Percentiles rank a stretch among this genome's conserved stretches.
Evolutionary conservation across 345 rosid genomes (phyloP).

Genomic region (Acer campestre): DNA sequence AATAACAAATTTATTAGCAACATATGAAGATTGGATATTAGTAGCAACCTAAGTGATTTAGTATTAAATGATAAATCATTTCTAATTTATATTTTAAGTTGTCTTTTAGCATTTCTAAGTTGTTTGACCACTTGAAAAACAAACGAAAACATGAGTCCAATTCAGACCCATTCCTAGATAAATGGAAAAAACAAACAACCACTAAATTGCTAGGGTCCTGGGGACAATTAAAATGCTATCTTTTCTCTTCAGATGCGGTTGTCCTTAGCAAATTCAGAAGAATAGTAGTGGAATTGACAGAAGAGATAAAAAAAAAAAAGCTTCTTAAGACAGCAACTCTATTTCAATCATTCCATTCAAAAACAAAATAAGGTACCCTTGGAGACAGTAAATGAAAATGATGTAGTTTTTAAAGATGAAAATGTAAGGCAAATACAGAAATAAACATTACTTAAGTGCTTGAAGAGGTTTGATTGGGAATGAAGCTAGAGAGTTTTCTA

Average conservation of each 20-base stretch:
- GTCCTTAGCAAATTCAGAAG: slow-evolving; percentile 4
- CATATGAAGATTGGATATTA: no score
- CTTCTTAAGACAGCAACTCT: background rate
- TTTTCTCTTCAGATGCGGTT: background rate
- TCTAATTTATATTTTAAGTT: no score
- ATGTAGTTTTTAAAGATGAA: background rate
- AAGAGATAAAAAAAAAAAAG: background rate
- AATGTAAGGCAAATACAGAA: slow-evolving; percentile 7
- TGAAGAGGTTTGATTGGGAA: slow-evolving; percentile 88
- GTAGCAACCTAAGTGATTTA: no score
- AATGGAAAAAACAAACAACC: no score
- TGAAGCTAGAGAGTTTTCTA: slow-evolving; percentile 75
- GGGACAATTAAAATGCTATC: background rate
- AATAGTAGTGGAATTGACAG: background rate
- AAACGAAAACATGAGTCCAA: no score
- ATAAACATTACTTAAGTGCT: slow-evolving; percentile 64
- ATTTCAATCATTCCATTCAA: background rate
- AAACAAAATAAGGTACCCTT: background rate
- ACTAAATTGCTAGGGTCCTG: no score
- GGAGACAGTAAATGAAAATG: background rate
- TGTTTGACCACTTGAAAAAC: no score
- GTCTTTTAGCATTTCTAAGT: no score
- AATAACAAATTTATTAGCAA: no score
- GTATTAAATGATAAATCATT: no score
- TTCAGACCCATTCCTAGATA: no score